Percentiles rank a stretch among this genome's conserved stretches.
phyloP scores from a whole-genome alignment of 306 rosid species.

The Sechiopsis laciniata region DNA sequence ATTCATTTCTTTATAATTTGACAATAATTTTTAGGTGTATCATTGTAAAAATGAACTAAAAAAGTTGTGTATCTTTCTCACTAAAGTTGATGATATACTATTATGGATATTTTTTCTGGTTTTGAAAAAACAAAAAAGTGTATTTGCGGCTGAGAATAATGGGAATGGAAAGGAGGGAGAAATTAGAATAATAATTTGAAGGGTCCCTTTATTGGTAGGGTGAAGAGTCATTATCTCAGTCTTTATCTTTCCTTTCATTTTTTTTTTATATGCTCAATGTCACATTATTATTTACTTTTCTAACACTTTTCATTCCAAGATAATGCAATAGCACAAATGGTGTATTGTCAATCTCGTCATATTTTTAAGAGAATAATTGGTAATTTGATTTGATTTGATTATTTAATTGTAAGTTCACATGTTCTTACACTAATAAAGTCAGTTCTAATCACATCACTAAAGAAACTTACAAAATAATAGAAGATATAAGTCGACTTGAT shows the following conservation, averaged over 20 bases:
- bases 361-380: background rate
- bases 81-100: too few species aligned
- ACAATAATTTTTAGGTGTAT: background rate
- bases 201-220: background rate
- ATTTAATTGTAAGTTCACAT: background rate
- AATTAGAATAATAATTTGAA: background rate
- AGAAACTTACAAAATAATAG: background rate
- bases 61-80: background rate
- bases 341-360: background rate
- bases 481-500: too few species aligned
- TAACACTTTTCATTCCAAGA: background rate
- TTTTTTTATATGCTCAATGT: slow-evolving; percentile 12
- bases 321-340: background rate
- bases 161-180: background rate
- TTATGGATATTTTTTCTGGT: background rate
- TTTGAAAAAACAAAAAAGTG: background rate
- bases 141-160: slow-evolving; percentile 14
- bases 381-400: background rate
- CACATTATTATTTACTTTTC: slow-evolving; percentile 14
- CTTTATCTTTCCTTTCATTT: background rate
- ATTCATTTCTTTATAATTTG: background rate
- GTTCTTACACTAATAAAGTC: background rate
- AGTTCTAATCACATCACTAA: background rate
- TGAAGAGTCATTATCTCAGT: slow-evolving; percentile 13
- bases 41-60: background rate